phyloP scores from a whole-genome alignment of 2,329 filamentous ascomycete species.

The Hortaea werneckii region DNA sequence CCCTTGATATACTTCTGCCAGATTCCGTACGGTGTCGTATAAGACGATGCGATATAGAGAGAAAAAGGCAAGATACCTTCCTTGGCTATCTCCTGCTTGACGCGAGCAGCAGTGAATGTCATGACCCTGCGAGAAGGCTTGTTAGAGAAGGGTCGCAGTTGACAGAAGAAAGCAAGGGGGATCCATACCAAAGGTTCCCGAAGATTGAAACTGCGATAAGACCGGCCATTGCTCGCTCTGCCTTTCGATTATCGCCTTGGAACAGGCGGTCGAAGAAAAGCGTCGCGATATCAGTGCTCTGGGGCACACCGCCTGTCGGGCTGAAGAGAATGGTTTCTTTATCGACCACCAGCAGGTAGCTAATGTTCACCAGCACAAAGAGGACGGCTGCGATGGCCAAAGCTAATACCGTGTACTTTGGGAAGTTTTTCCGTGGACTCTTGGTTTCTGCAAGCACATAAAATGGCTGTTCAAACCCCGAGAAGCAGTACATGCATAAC shows the following conservation, averaged over 20 bases:
- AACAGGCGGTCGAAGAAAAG: constrained; percentile 23
- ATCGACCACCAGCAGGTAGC: constrained; percentile 27
- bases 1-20: constrained; percentile 13
- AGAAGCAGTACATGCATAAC: constrained; percentile 33
- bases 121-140: constrained; percentile 27
- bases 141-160: too few relatives aligned
- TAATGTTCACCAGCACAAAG: constrained; percentile 20
- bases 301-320: constrained; percentile 5
- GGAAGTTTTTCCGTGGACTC: constrained; percentile 29
- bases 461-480: constrained; percentile 36
- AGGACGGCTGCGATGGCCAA: constrained; percentile 20
- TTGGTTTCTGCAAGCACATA: constrained; percentile 35
- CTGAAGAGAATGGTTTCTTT: constrained; percentile 11
- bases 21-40: constrained; percentile 20
- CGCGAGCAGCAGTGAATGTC: constrained; percentile 46
- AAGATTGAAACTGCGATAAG: constrained; percentile 46
- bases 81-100: constrained; percentile 53
- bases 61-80: constrained; percentile 45
- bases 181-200: constrained; percentile 40
- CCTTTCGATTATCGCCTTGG: constrained; percentile 5
- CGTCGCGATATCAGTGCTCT: constrained; percentile 15
- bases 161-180: too few relatives aligned
- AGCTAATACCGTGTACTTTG: constrained; percentile 26
- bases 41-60: constrained; percentile 36
- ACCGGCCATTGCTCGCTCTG: constrained; percentile 34